Conservation (phyloP, 805 yeast genomes). For the Suhomyces sp. region DNA sequence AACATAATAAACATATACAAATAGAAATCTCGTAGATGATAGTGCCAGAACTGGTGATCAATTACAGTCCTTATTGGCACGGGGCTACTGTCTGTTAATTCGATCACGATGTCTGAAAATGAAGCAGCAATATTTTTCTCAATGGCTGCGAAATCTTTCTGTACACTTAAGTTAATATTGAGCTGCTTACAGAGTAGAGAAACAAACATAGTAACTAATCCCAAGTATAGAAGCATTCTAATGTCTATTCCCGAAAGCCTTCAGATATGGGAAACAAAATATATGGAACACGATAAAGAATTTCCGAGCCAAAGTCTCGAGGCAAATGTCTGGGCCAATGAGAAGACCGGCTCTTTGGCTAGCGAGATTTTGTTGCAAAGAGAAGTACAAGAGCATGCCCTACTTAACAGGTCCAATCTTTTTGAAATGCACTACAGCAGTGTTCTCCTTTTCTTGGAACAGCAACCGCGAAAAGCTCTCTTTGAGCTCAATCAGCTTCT, state of each 20-base stretch:
- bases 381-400: neutral
- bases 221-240: too few relatives aligned
- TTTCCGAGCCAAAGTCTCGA: neutral
- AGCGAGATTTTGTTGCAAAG: neutral
- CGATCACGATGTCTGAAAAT: too few relatives aligned
- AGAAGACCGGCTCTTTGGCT: neutral
- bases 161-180: neutral
- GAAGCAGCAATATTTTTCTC: neutral
- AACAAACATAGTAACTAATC: too few relatives aligned
- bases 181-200: too few relatives aligned
- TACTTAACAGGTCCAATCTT: neutral
- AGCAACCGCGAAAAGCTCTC: neutral
- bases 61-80: too few relatives aligned
- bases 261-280: neutral
- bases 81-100: too few relatives aligned
- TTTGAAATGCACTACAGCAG: neutral
- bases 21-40: neutral
- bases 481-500: neutral
- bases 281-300: neutral
- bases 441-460: neutral
- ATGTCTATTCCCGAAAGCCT: neutral
- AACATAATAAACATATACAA: constrained; percentile 5
- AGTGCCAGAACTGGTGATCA: too few relatives aligned
- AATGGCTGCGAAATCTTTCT: neutral
- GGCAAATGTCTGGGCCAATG: neutral